Conservation (phyloP, 2,329 filamentous ascomycete genomes). For the Phyllosticta paracitricarpa region DNA sequence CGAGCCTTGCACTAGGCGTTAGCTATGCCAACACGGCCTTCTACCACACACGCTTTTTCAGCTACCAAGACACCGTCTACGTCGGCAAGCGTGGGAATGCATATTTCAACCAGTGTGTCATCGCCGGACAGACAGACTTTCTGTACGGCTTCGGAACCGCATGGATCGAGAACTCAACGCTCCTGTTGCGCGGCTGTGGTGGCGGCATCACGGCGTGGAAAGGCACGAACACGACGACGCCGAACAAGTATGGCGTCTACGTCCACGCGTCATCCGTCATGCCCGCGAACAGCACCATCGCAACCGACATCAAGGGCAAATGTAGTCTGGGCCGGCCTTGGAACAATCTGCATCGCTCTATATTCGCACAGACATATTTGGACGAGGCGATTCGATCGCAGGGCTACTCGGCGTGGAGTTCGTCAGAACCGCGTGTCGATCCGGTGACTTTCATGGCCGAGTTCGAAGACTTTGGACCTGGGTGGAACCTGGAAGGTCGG, state of each 20-base stretch:
- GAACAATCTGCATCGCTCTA: constrained; percentile 47
- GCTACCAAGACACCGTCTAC: constrained; percentile 60
- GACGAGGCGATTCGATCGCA: constrained; percentile 43
- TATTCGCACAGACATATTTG: constrained; percentile 47
- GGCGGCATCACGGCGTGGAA: constrained; percentile 64
- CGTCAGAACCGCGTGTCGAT: constrained; percentile 30
- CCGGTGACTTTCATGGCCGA: constrained; percentile 48
- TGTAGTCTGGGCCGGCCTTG: constrained; percentile 55
- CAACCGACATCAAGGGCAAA: constrained; percentile 28
- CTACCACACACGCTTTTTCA: constrained; percentile 56
- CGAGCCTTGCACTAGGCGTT: constrained; percentile 50
- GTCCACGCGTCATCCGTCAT: constrained; percentile 46
- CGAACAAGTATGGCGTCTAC: constrained; percentile 59
- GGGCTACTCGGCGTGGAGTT: constrained; percentile 48
- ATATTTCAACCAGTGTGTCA: constrained; percentile 51
- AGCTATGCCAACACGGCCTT: constrained; percentile 57
- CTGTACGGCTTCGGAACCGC: constrained; percentile 58
- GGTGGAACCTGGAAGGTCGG: constrained; percentile 42
- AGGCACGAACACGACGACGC: constrained; percentile 54
- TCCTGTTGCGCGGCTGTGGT: constrained; percentile 51
- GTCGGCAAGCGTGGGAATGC: constrained; percentile 56
- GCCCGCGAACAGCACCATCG: constrained; percentile 43
- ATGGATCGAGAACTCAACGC: constrained; percentile 46
- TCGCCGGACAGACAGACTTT: constrained; percentile 59
- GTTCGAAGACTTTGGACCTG: constrained; percentile 43